Evolutionary conservation across 2,329 filamentous ascomycete species (phyloP), one percentile per base, ranked within the genome.

Genomic region (Penicillium sp.): DNA sequence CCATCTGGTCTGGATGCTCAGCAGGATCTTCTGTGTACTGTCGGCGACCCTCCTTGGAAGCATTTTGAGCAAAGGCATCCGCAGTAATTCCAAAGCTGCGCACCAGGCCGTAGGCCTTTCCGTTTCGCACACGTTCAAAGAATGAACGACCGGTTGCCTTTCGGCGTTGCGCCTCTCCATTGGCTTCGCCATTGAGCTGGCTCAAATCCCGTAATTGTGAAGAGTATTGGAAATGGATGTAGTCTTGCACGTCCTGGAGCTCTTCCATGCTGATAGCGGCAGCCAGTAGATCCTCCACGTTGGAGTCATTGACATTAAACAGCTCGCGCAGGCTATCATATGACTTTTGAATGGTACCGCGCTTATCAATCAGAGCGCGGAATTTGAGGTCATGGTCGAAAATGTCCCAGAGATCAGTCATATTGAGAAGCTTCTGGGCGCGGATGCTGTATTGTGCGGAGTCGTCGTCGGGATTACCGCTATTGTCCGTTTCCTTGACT

Each of bases 351-450:
- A 99, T 83, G 2, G 89, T 84, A 64, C 93, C 93, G 36, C 93
- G 86, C 79, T 96, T 96, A 67, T 99, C 94, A 43, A 95, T 83
- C 50, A 97, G 84, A 1, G 92, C 94, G 45, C 92, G 88, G 73
- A 95, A 99, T 72, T 96, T 97, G 69, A 97, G 86, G 70, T 99
- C 94, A 49, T 95, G 83, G 65, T 99, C 94, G 40, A 97, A 84
- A 47, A 99, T 91, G 50, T 92, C 88, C 94, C 94, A 99, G 3
- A 99, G 77, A 65, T 99, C 93, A 60, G 91, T 90, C 75, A 97
- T 93, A 56, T 88, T 92, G 38, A 99, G 80, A 1, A 99, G 83
- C 72, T 95, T 95, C 74, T 96, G 90, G 1, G 92, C 92, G 55
- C 78, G 79, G 53, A 93, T 85, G 53, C 87, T 86, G 67, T 87